Base-by-base conservation (phyloP, 768 basidiomycete species). In the Pulveroboletus sp. region DNA sequence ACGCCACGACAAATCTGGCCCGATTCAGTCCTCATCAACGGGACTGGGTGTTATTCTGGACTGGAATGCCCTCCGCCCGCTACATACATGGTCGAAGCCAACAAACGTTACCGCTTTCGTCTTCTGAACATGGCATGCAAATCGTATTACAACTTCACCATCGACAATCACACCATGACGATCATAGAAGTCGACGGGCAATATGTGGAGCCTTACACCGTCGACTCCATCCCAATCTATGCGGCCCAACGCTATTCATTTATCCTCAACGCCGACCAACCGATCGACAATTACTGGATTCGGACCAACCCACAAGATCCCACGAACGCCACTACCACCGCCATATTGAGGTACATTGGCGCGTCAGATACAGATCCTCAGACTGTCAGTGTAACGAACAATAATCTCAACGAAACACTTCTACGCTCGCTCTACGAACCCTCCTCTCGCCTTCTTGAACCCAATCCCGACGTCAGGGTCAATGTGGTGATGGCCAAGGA, bases 211-310 rank as follows among this genome's bases (percentile, higher is more conserved):
- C 74, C 75, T 9, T 55, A 74, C n/a, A 57, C 55, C 9, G 75
- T 73, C 2, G 72, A 77, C 45, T 61, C 56, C 12, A 57, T 73
- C 42, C 65, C 64, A 24, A 70, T 73, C 21, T 62, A 57, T 12
- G 48, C 63, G 4, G 74, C 70, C 5, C 77, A 78, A 52, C 72
- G 77, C 17, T 78, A 77, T 48, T 77, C 76, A 0, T 68, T 78
- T 51, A 62, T 78, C 21, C 53, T 78, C 14, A 56, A 64, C 57
- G 72, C 77, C 4, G 64, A 72, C 50, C 63, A 72, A 38, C 54
- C 67, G 0, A 38, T 72, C 19, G 56, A 40, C 29, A 79, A 79
- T 53, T 79, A 78, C 52, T 79, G 62, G 50, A 47, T 57, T 7
- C 45, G 43, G 16, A 49, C 45, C 5, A 33, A 39, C 21, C 40